Base-by-base conservation (phyloP, 805 yeast species). In the Candida schatavii region DNA sequence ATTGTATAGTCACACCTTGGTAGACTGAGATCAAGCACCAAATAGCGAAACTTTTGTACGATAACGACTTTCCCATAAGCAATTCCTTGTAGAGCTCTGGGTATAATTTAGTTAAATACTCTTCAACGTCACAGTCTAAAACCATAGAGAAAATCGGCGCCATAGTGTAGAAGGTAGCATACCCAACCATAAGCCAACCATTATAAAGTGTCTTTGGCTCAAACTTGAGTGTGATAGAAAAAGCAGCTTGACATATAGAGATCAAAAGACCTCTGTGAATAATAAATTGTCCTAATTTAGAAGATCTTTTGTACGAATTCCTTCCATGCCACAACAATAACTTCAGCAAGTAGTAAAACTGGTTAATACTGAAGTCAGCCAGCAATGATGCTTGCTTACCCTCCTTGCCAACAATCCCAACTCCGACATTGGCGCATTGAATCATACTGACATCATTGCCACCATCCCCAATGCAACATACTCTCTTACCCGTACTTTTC, bases 381-480 rank as follows among this genome's bases (percentile, higher is more conserved):
- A 98, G 96, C 40, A 93, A 70, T 0, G 97, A 88, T 0, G 99
- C 99, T 62, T 93, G 99, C 48, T 84, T 85, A 27, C 99, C 99
- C 61, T 93, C 99, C 62, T 93, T 93, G 28, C 99, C 99, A 17
- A 93, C 99, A 50, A 93, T 93, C 43, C 99, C 99, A 22, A 93
- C 96, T 45, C 99, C 99, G 7, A 93, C 97, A 68, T 95, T 97
- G 0, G 99, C 99, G 50, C 95, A 85, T 65, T 93, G 99, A 50
- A 93, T 93, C 99, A 93, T 93, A 53, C 95, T 86, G 26, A 93
- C 99, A 64, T 93, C 99, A 56, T 93, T 93, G 54, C 99, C 99
- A 55, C 99, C 99, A 64, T 93, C 99, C 43, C 99, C 99, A 51
- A 93, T 95, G 57, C 98, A 93, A 50, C 98, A 91, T 2, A 91